These are phyloP conservation scores for Stephanodiscus triporus DNA, from an alignment of 108 stramenopile species.

Conservation along the genomic window DNA sequence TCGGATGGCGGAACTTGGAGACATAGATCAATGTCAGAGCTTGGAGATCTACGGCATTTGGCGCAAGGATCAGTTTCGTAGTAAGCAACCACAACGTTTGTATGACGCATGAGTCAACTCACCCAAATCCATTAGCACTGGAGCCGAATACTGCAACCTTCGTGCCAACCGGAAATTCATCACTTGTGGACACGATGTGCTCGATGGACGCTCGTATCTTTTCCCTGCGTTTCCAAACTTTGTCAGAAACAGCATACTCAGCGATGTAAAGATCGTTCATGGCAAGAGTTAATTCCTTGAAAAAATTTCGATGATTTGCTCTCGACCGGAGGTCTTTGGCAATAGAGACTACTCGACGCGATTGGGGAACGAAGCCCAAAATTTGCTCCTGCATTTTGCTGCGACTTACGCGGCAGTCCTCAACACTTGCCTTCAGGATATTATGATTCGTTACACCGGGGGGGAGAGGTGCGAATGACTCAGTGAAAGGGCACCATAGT, in stretches of 20 bases:
- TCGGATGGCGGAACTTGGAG: slow-evolving; percentile 67
- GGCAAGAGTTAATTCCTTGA: slow-evolving; percentile 67
- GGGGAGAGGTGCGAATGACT: slow-evolving; percentile 74
- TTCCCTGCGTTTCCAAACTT: slow-evolving; percentile 64
- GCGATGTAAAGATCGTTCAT: slow-evolving; percentile 55
- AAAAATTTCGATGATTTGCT: slow-evolving; percentile 29
- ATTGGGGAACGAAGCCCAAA: slow-evolving; percentile 74
- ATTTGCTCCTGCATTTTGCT: slow-evolving; percentile 67
- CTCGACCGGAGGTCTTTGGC: slow-evolving; percentile 19
- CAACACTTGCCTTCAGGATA: slow-evolving; percentile 51
- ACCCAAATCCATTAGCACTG: slow-evolving; percentile 90
- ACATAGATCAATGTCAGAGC: slow-evolving; percentile 89
- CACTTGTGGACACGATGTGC: slow-evolving; percentile 57
- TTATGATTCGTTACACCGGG: slow-evolving; percentile 25
- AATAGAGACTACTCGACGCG: slow-evolving; percentile 45
- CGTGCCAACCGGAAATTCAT: slow-evolving; percentile 79
- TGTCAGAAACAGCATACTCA: slow-evolving; percentile 57
- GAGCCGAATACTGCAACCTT: slow-evolving; percentile 87
- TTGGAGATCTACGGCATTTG: slow-evolving; percentile 49
- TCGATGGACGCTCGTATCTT: slow-evolving; percentile 65
- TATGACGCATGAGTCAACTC: slow-evolving; percentile 22
- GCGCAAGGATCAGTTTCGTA: background rate
- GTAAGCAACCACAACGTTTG: background rate
- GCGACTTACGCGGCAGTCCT: slow-evolving; percentile 54
- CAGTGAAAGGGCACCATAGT: slow-evolving; percentile 84